phyloP scores from a whole-genome alignment of 257 asterid species.

The Plantago major region DNA sequence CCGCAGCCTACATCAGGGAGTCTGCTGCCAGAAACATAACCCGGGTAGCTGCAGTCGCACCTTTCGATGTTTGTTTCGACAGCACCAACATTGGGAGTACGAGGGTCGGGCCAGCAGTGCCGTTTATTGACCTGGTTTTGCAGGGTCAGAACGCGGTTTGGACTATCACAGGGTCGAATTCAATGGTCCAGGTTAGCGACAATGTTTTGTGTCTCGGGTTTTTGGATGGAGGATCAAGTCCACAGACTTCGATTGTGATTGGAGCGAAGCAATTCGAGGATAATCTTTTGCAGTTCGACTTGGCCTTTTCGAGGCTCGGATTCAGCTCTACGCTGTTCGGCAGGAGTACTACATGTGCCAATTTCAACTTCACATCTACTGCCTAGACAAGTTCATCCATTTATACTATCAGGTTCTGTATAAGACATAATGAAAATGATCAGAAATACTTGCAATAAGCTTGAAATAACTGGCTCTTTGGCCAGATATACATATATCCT shows the following conservation, averaged over 20 bases:
- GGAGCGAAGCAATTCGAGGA: constrained; percentile 56
- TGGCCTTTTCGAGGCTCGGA: constrained; percentile 55
- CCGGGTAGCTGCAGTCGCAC: constrained; percentile 41
- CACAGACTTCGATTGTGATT: constrained; percentile 53
- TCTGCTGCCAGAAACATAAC: constrained; percentile 36
- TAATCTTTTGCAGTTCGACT: constrained; percentile 40
- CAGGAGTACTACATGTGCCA: constrained; percentile 51
- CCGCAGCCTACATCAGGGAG: constrained; percentile 28
- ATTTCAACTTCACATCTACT: constrained; percentile 64
- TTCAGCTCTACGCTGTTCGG: constrained; percentile 43
- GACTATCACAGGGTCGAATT: constrained; percentile 55
- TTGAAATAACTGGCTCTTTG: constrained; percentile 4
- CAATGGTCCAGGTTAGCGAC: constrained; percentile 50
- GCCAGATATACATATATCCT: not conserved
- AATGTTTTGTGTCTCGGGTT: constrained; percentile 43
- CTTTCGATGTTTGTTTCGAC: constrained; percentile 56
- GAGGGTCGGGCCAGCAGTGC: constrained; percentile 51
- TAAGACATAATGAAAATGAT: not conserved
- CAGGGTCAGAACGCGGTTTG: constrained; percentile 43
- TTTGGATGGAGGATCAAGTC: constrained; percentile 44
- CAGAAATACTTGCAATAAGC: not conserved
- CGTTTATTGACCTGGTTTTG: constrained; percentile 42
- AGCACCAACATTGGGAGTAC: constrained; percentile 30
- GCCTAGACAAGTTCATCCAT: constrained; percentile 6
- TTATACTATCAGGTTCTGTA: not conserved